phyloP scores from a whole-genome alignment of 768 basidiomycete genomes.

The Kwoniella heveanensis region DNA sequence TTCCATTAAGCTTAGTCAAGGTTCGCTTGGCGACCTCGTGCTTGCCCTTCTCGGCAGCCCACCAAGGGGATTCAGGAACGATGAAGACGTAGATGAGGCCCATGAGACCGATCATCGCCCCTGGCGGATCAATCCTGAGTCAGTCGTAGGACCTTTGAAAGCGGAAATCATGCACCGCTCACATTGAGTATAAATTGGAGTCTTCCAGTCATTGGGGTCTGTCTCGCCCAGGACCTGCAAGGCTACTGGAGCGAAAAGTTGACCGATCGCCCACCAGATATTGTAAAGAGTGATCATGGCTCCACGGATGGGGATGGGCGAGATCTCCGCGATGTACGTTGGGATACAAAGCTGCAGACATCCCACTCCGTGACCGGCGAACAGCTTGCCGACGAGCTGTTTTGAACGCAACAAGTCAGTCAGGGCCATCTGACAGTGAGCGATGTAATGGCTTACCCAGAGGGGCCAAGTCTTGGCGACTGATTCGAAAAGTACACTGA shows the following conservation, averaged over 20 bases:
- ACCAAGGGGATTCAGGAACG: conserved; percentile 31
- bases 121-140: no score
- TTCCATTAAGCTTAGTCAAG: conserved; percentile 35
- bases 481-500: conserved; percentile 8
- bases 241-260: conserved; percentile 33
- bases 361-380: conserved; percentile 41
- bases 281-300: conserved; percentile 30
- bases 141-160: no score
- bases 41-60: conserved; percentile 33
- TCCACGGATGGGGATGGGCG: conserved; percentile 35
- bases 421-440: no score
- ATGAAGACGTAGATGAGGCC: conserved; percentile 21
- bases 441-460: conserved; percentile 12
- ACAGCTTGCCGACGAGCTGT: conserved; percentile 26
- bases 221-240: conserved; percentile 33
- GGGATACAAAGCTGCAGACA: conserved; percentile 39
- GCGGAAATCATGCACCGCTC: no score
- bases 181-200: conserved; percentile 41
- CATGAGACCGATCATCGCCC: conserved; percentile 27
- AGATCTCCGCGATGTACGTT: conserved; percentile 40
- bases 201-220: conserved; percentile 31
- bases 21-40: conserved; percentile 32
- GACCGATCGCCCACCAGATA: conserved; percentile 34
- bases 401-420: no score
- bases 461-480: conserved; percentile 9